Base-by-base conservation (phyloP, 345 rosid genomes). In the Pugionium dolabratum region DNA sequence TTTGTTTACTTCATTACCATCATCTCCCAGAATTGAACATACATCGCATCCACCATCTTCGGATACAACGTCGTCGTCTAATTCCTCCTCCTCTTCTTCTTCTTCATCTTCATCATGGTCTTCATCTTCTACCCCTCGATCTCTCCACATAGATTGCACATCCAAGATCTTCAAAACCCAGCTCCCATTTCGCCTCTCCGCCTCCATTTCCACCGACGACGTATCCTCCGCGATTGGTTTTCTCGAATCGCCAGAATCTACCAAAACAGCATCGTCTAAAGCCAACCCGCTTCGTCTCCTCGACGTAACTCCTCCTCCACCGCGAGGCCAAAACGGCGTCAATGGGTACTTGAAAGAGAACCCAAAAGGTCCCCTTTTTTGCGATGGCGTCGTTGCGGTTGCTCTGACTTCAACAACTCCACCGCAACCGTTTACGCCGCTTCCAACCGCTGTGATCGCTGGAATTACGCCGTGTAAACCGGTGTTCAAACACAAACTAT, bases 91-190 rank as follows among this genome's bases (percentile, higher is more conserved):
- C 1, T 27, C 26, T 1, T 54, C 73, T 11, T 64, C 72, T 18
- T 49, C 62, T 0, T 28, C 29, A 3, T 5, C n/a, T 1, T 61
- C 79, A 0, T 62, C 74, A 1, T 41, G 63, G 2, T 51, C 70
- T 0, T 30, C 29, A 25, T 6, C 35, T 18, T 45, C 57, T 9
- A 45, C 54, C 1, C 65, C 82, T 6, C 63, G 76, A 10, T 74
- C 82, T 59, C 75, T 82, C 88, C 89, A 78, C 52, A 83, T 54
- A 2, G 92, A 83, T 59, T 79, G 74, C 3, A 88, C 89, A 47
- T 83, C 89, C 76, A 94, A 72, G 78, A 90, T 85, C 90, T 88
- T 94, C 79, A 83, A 58, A 36, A 88, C 86, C 99, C 97, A 94
- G 57, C 79, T 94, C 76, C 70, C 87, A 69, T 81, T 80, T 37